Evolutionary conservation across 208 protist species (phyloP), one percentile per base, ranked within the genome.

Genomic region (Leishmania turanica): DNA sequence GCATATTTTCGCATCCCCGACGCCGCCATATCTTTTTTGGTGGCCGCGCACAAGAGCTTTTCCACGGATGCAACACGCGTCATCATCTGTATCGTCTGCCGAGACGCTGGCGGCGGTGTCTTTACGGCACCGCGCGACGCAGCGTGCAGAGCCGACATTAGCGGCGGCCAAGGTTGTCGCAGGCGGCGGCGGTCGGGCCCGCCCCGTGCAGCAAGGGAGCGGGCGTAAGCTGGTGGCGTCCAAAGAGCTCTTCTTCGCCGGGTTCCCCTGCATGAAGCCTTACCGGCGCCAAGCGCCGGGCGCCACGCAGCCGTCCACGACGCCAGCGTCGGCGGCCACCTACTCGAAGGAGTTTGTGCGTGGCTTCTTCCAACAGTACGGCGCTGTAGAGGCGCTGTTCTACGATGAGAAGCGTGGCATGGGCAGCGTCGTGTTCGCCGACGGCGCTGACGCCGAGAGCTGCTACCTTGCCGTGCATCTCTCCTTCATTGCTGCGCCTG

Each of bases 181-280:
- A 31, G 47, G 69, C 72, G 34, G 40, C 24, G 17, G 45, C 51
- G 56, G 76, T 51, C 56, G 56, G 21, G 40, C 40, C 34, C 53
- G 56, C 40, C 56, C 56, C 19, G 56, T 77, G 15, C 47, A 60
- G 37, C 54, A 11, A 24, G 54, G 74, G 13, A 53, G 37, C 27
- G 53, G 37, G 19, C 54, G 56, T 7, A 77, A n/a, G 53, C 21
- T 65, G 47, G 34, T 47, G 17, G 78, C 87, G 31, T 92, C 89
- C 84, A 82, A 84, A 71, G 89, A 96, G 74, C 19, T 96, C 34
- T 89, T 96, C 68, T 96, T 95, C 73, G 93, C 93, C 6, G 93
- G 93, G 15, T 93, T 96, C 62, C 89, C 83, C 17, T 79, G 64
- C 71, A 68, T 17, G 0, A 53, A 56, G 24, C 58, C 45, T 27